A percentile compares a stretch with the other conserved stretches of the same genome.
phyloP scores from a whole-genome alignment of 805 yeast species.

The Barnettozyma salicaria region DNA sequence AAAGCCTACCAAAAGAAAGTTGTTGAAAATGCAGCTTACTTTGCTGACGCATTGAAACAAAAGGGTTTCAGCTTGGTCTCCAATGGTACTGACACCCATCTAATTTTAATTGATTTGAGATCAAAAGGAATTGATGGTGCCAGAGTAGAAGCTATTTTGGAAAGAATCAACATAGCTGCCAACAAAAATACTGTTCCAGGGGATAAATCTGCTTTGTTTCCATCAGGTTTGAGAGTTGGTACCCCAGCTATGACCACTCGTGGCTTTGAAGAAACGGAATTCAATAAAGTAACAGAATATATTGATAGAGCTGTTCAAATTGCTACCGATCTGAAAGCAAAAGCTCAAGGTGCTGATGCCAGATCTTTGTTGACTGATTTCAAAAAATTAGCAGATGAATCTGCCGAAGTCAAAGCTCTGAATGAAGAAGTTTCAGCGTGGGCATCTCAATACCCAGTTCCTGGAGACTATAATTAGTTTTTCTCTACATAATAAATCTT shows the following conservation, averaged over 20 bases:
- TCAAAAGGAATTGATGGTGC: conserved; percentile 94
- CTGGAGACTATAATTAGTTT: conserved; percentile 50
- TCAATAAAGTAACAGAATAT: conserved; percentile 70
- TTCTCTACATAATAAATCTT: not conserved
- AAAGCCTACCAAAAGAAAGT: conserved; percentile 86
- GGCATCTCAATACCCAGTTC: conserved; percentile 78
- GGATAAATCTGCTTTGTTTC: conserved; percentile 92
- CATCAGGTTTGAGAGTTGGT: conserved; percentile 96
- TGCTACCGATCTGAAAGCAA: conserved; percentile 55
- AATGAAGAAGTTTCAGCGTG: conserved; percentile 63
- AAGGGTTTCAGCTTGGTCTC: conserved; percentile 81
- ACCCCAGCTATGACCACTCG: conserved; percentile 99
- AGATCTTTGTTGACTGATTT: conserved; percentile 59
- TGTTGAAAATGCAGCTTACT: conserved; percentile 76
- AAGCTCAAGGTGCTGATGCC: conserved; percentile 50
- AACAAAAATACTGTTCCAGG: conserved; percentile 98
- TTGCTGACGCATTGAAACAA: conserved; percentile 67
- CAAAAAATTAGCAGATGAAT: conserved; percentile 61
- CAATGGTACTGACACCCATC: conserved; percentile 95
- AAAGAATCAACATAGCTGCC: conserved; percentile 88
- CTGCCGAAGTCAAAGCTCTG: conserved; percentile 50
- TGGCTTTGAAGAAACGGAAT: conserved; percentile 87
- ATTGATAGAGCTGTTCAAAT: conserved; percentile 73
- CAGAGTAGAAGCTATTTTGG: conserved; percentile 91
- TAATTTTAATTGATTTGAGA: conserved; percentile 85